Evolutionary conservation across 371 early-diverging fungal genomes (phyloP), one percentile per base, ranked within the genome.

Genomic region (Mortierella polycephala): DNA sequence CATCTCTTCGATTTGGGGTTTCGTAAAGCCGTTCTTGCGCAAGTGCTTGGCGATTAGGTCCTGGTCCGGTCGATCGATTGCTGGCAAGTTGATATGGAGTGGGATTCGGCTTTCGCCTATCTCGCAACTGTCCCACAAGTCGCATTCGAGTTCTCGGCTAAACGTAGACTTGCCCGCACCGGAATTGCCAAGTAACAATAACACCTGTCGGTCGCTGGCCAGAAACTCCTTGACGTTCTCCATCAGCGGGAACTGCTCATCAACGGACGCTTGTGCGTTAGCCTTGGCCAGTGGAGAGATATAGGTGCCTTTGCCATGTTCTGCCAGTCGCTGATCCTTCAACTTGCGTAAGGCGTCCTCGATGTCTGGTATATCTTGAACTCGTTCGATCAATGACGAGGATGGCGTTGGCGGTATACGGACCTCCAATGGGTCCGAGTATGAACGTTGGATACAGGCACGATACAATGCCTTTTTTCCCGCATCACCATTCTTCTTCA

Each of bases 141-240:
- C 7, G 49, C 30, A n/a, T 23, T 60, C 68, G 20, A 67, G 23
- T 13, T 41, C 16, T 4, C 47, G 11, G 40, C 11, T 56, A 47
- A 67, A 67, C 4, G 60, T 60, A 18, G 66, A 66, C 50, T 66
- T 66, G 9, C 66, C 66, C 11, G 59, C 49, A 46, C 66, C 66
- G 13, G 60, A 60, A 16, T 67, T 60, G 40, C 68, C 68, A 14
- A 67, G 49, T 14, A 67, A 37, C n/a, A 67, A 47, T 7, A 67
- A 18, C 46, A 67, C 68, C 37, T 67, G 50, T 45, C 55, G 46
- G 6, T 20, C 40, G 9, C 20, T 14, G 37, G 41, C 52, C 0
- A 67, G 54, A 42, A 67, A 67, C 16, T 45, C 39, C 1, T 60
- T 20, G 39, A 60, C 60, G 16, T 14, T 60, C 7, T 55, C 41